phyloP scores from a whole-genome alignment of 768 basidiomycete genomes.

The Neoboletus magnificus region DNA sequence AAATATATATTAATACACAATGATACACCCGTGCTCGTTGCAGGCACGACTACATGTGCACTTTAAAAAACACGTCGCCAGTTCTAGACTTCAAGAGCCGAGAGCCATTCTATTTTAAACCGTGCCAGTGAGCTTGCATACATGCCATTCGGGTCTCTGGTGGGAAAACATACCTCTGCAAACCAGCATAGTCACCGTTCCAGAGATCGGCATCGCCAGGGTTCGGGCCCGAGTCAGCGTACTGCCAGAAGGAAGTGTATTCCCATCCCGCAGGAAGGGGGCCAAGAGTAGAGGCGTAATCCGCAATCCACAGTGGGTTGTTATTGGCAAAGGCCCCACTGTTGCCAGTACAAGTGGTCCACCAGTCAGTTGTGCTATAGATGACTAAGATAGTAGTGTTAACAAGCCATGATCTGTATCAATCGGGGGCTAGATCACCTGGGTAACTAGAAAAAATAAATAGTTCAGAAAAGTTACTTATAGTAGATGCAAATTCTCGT shows the following conservation, averaged over 20 bases:
- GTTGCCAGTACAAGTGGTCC: slow-evolving; percentile 64
- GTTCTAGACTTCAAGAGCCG: slow-evolving; percentile 3
- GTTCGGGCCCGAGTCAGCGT: slow-evolving; percentile 50
- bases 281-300: slow-evolving; percentile 47
- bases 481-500: not conserved
- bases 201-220: slow-evolving; percentile 58
- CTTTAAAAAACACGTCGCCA: not conserved
- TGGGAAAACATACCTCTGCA: slow-evolving; percentile 33
- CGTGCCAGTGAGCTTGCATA: not conserved
- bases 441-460: slow-evolving; percentile 34
- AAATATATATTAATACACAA: not conserved
- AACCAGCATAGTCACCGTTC: slow-evolving; percentile 47
- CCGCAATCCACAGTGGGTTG: slow-evolving; percentile 63
- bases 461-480: not conserved
- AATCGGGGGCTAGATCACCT: slow-evolving; percentile 25
- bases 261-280: slow-evolving; percentile 58
- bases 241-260: slow-evolving; percentile 60
- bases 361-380: slow-evolving; percentile 67
- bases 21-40: not conserved
- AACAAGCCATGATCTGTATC: not conserved
- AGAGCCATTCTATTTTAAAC: slow-evolving; percentile 19
- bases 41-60: not conserved
- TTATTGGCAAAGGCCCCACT: slow-evolving; percentile 45
- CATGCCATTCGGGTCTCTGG: not conserved
- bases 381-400: slow-evolving; percentile 38